Base-by-base conservation (phyloP, 768 basidiomycete species). In the Panaeolus cyanescens region DNA sequence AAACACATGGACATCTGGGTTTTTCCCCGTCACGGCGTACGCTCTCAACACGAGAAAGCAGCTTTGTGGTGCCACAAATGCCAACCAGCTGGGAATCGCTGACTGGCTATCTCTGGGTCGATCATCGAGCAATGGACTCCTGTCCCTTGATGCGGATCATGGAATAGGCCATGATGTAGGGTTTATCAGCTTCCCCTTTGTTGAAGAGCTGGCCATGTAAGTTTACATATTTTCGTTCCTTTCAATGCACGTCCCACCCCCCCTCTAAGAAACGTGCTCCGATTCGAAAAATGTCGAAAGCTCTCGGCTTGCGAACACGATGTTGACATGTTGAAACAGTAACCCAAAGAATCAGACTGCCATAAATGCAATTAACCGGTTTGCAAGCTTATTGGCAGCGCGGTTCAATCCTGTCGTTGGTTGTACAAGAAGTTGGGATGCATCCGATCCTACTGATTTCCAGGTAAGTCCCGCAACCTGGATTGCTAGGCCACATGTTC, bases 361-460 rank as follows among this genome's bases (percentile, higher is more conserved):
- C 1, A 78, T 80, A 19, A 73, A 74, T 1, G 84, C 82, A 0
- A 76, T 91, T 28, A 85, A 84, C 53, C 74, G 71, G n/a, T 89
- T 90, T 62, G 86, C 88, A 0, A 71, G 66, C 0, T 77, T 81
- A 56, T 78, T 90, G 2, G 87, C 87, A 0, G 78, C 74, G 2
- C 79, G 88, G 13, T 91, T 84, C 69, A 83, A 76, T 66, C 77
- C 83, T 3, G 70, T 77, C 4, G 89, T 89, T 31, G 89, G 89
- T 17, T 87, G 86, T 64, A 90, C 88, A 5, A 78, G 86, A n/a
- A 87, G 86, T 69, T 90, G 87, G 87, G 83, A 88, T 62, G 71
- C 83, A 1, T 33, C 80, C 2, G 83, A 87, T 67, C 83, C 87
- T 5, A 84, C 83, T 2, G 79, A 85, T 63, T 90, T 90, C 69